phyloP scores from a whole-genome alignment of 768 basidiomycete genomes.

The Clitopilus passeckerianus region DNA sequence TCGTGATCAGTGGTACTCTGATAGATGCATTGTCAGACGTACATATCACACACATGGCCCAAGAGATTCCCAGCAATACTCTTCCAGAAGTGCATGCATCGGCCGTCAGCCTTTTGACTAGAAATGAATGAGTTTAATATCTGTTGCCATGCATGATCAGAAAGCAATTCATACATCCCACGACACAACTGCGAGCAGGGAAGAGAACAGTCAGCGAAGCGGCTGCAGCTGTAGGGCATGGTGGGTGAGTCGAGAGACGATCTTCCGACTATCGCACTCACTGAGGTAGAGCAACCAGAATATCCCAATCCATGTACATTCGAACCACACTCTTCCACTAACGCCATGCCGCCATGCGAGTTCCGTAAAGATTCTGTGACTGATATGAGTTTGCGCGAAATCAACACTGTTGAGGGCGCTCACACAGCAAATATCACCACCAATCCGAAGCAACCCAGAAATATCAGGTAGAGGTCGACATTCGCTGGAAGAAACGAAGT shows the following conservation, averaged over 20 bases:
- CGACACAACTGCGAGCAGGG: conserved; percentile 29
- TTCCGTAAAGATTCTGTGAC: conserved; percentile 52
- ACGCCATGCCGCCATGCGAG: conserved; percentile 44
- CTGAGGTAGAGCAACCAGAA: conserved; percentile 59
- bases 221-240: conserved; percentile 39
- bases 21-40: conserved; percentile 13
- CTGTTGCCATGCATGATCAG: not conserved
- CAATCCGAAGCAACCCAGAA: conserved; percentile 56
- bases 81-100: conserved; percentile 46
- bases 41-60: conserved; percentile 30
- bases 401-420: conserved; percentile 14
- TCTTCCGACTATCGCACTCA: conserved; percentile 15
- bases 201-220: conserved; percentile 38
- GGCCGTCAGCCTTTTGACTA: conserved; percentile 2
- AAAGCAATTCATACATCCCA: conserved; percentile 14
- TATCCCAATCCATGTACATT: conserved; percentile 54
- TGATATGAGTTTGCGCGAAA: not conserved
- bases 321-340: conserved; percentile 67
- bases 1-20: not conserved
- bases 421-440: conserved; percentile 55
- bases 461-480: conserved; percentile 56
- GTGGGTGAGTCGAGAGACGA: not conserved
- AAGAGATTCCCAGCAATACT: conserved; percentile 53
- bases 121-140: not conserved
- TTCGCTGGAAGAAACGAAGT: conserved; percentile 25